These are phyloP conservation scores for Lentithecium fluviatile DNA, from an alignment of 495 filamentous ascomycete genomes.

Conservation along the genomic window DNA sequence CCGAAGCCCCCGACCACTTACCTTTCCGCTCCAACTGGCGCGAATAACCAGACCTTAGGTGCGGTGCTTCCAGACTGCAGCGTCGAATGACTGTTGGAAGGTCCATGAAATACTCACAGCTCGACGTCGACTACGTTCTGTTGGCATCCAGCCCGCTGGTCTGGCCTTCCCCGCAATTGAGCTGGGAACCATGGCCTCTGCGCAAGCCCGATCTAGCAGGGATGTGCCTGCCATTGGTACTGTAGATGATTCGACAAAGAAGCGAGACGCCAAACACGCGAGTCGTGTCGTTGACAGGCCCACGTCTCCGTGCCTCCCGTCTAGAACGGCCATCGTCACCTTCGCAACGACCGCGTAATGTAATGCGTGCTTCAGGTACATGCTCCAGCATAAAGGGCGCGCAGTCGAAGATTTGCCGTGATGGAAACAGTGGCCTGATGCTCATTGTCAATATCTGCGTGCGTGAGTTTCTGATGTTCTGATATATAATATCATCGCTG, in stretches of 20 bases:
- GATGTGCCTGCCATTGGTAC: background rate
- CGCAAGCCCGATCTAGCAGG: conserved; percentile 2
- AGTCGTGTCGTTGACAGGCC: too few species aligned
- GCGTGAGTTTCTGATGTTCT: too few species aligned
- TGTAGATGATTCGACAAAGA: conserved; percentile 2
- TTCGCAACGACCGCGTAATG: too few species aligned
- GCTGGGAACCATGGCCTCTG: conserved; percentile 23
- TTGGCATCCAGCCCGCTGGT: background rate
- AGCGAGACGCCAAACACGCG: background rate
- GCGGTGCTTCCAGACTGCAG: background rate
- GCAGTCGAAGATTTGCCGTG: too few species aligned
- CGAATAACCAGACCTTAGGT: background rate
- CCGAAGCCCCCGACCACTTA: too few species aligned
- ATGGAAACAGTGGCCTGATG: too few species aligned
- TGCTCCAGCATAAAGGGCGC: background rate
- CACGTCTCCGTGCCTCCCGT: too few species aligned
- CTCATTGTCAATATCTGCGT: too few species aligned
- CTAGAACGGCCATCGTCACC: too few species aligned
- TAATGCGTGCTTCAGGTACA: background rate
- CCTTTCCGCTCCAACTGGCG: too few species aligned
- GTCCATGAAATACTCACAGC: background rate
- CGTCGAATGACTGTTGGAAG: background rate
- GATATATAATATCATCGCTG: too few species aligned
- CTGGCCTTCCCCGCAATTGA: conserved; percentile 13
- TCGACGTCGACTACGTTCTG: background rate